These are phyloP conservation scores for Hygrophorus pudorinus DNA, from an alignment of 768 basidiomycete species.

Conservation along the genomic window DNA sequence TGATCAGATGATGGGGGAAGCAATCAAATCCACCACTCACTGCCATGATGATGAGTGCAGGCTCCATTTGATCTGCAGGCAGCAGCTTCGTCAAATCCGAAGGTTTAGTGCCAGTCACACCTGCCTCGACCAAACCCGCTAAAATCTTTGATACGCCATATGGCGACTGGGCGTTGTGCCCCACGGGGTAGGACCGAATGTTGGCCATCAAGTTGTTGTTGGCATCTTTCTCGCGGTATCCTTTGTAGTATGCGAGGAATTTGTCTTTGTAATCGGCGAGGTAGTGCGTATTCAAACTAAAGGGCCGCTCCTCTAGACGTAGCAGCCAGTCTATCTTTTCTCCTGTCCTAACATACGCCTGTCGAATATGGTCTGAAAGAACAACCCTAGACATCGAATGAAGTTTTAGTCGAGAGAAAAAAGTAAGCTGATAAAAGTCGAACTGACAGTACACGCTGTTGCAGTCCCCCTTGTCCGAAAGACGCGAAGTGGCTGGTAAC, in stretches of 20 bases:
- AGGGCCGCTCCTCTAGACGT: conserved; percentile 36
- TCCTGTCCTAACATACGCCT: conserved; percentile 28
- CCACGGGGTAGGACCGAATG: conserved; percentile 15
- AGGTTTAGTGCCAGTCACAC: conserved; percentile 26
- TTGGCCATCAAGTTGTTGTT: conserved; percentile 16
- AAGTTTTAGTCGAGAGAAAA: not conserved
- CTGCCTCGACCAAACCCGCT: conserved; percentile 26
- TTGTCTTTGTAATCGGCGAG: conserved; percentile 34
- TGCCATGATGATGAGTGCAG: conserved; percentile 58
- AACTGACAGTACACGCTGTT: conserved; percentile 32
- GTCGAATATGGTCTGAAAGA: conserved; percentile 39
- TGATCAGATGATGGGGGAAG: too few species aligned
- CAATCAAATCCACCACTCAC: too few species aligned
- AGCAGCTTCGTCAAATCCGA: conserved; percentile 41
- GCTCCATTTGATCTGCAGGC: conserved; percentile 40
- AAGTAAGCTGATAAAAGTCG: not conserved
- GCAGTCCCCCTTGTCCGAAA: conserved; percentile 43
- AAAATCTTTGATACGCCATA: conserved; percentile 24
- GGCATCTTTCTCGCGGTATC: conserved; percentile 23
- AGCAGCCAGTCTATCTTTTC: conserved; percentile 39
- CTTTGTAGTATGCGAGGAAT: conserved; percentile 41
- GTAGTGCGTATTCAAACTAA: conserved; percentile 44
- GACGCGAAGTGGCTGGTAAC: conserved; percentile 39
- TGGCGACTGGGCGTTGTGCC: not conserved
- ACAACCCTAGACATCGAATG: conserved; percentile 28